Base-by-base conservation (phyloP, 1,284 basidiomycete genomes). In the Pseudozyma sp. region DNA sequence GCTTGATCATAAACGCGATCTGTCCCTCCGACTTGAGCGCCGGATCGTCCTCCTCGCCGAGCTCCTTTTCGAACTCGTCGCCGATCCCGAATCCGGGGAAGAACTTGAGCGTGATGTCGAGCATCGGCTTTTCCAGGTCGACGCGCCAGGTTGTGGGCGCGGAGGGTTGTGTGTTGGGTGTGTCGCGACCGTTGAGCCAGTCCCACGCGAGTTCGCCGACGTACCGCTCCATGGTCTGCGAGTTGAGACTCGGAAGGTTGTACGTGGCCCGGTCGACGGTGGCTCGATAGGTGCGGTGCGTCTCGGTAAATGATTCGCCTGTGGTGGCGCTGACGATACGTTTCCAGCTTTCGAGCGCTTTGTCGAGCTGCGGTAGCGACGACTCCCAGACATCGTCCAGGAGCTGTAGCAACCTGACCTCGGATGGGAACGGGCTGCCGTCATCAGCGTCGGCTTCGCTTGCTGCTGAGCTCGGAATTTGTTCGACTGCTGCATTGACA, bases 261-360 rank as follows among this genome's bases (percentile, higher is more conserved):
- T 81, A 83, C n/a, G 73, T 76, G 14, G 72, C 73, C 6, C 81
- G 68, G 37, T 83, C 81, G 39, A 81, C 79, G 3, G 50, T 60
- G 3, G 73, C 76, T 24, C 77, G 59, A 54, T 72, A 82, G 5
- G 60, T 76, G 43, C 60, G 59, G 14, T 59, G 51, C 6, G 44
- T 31, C 9, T 58, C 40, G 6, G 39, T 13, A 13, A 58, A 8
- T 1, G 58, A 29, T 16, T 16, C 24, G 39, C 56, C 57, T 4
- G 54, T 58, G 14, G 51, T 49, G 16, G 68, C 46, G 10, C 46
- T 43, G 24, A 50, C 35, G 45, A 64, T 61, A 24, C 39, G 29
- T 0, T 52, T 56, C 75, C 74, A 79, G 16, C 45, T 59, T 5
- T 44, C 44, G 2, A 80, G 60, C 3, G 68, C 79, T 6, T 34